Percentiles rank a stretch among this genome's conserved stretches.
Conservation (phyloP, 305 asterid genomes). For the Andrographis paniculata region DNA sequence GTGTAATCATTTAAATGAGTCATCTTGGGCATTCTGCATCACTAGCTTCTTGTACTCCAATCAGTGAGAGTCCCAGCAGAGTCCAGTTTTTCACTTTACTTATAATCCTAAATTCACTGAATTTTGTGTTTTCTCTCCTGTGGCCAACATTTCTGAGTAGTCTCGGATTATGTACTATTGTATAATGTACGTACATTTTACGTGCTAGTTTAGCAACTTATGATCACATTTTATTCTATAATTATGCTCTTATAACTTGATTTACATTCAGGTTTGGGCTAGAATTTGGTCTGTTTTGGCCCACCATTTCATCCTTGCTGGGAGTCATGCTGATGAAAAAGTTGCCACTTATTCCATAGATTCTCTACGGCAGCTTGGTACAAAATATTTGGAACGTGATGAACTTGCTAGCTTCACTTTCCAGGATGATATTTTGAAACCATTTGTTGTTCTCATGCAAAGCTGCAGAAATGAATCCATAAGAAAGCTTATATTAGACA, state of each 20-base stretch:
- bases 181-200: not conserved
- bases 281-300: constrained; percentile 95
- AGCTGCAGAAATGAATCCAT: constrained; percentile 76
- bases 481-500: constrained; percentile 76
- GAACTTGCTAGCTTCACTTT: constrained; percentile 94
- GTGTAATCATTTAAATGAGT: no score
- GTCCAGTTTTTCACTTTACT: not conserved
- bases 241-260: not conserved
- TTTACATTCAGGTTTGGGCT: constrained; percentile 84
- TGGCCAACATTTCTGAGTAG: not conserved
- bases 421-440: constrained; percentile 91
- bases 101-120: no score
- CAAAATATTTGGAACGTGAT: constrained; percentile 90
- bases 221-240: not conserved
- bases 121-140: not conserved
- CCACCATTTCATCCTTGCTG: constrained; percentile 84
- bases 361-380: constrained; percentile 85
- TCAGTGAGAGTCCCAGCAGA: not conserved
- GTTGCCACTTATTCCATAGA: constrained; percentile 95
- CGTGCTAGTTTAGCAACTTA: not conserved
- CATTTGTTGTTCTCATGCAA: constrained; percentile 84
- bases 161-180: no score
- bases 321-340: constrained; percentile 91
- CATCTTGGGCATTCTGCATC: not conserved
- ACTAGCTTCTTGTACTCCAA: not conserved